Evolutionary conservation across 257 asterid species (phyloP), one percentile per base, ranked within the genome.

Genomic region (Nicotiana otophora): DNA sequence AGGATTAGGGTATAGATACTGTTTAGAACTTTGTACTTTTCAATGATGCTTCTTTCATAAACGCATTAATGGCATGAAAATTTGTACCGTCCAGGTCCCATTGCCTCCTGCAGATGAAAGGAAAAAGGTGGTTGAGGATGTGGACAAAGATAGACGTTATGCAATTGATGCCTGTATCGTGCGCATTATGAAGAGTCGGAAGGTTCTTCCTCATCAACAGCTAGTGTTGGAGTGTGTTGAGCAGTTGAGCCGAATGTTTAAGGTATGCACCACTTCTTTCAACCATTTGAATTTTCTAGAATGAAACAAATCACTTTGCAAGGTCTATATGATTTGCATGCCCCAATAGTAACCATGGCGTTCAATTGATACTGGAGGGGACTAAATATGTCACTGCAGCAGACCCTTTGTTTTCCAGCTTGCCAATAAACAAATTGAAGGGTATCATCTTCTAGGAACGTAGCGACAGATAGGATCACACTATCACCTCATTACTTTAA

Each of bases 111-210:
- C 83, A 67, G 92, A 91, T 61, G 92, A 91, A 68, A 90, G 88
- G 85, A 91, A 89, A 81, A 90, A 87, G 82, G 88, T 90, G 53
- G 88, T 86, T 33, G 91, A 91, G 61, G 90, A 84, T 77, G 92
- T 92, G 14, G 89, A 84, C 83, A 88, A 87, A 64, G 92, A 88
- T 68, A 87, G 94, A 82, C 85, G 88, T 12, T 84, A 84, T 78
- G 85, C 89, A 17, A 89, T 90, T 54, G 95, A 91, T 77, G 92
- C 92, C 0, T 81, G 91, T 30, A 65, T 91, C 14, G 92, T 90
- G 36, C 92, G 93, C 54, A 90, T 91, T 62, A 91, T 91, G 93
- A 91, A 91, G 84, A 86, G 90, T 34, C 86, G 91, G 15, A 91
- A 89, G 80, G 90, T 88, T 55, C 39, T 88, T 78, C 86, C 85